A percentile compares a stretch with the other conserved stretches of the same genome.
phyloP scores from a whole-genome alignment of 371 early-diverging fungal species.

The Syncephalastrum monosporum region DNA sequence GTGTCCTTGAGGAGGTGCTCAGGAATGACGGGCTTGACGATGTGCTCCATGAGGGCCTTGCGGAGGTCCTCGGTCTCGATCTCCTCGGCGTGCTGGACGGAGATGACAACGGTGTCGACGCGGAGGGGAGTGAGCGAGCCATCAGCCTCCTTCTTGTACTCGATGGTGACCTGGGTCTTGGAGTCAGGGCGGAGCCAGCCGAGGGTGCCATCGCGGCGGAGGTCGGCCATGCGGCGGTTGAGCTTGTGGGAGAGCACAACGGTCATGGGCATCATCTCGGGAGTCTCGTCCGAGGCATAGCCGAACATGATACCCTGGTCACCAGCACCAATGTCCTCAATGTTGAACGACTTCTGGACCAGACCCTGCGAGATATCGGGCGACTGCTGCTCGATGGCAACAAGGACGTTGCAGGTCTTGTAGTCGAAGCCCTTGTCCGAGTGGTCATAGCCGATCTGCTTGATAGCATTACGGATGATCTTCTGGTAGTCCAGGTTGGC shows the following conservation, averaged over 20 bases:
- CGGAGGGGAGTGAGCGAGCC: slow-evolving; percentile 94
- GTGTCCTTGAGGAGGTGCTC: slow-evolving; percentile 91
- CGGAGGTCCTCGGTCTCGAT: slow-evolving; percentile 84
- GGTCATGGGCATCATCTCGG: slow-evolving; percentile 99
- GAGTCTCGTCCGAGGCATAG: slow-evolving; percentile 98
- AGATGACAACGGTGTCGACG: slow-evolving; percentile 98
- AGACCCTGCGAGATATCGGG: slow-evolving; percentile 98
- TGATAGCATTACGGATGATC: slow-evolving; percentile 96
- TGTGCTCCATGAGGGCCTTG: slow-evolving; percentile 88
- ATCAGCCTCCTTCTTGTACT: slow-evolving; percentile 90
- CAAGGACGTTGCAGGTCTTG: slow-evolving; percentile 98
- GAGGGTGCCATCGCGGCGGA: slow-evolving; percentile 90
- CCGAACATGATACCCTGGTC: slow-evolving; percentile 99
- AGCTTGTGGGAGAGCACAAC: slow-evolving; percentile 96
- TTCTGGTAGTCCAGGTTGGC: slow-evolving; percentile 97
- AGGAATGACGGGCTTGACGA: slow-evolving; percentile 94
- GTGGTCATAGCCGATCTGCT: slow-evolving; percentile 98
- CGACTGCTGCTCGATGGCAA: slow-evolving; percentile 99
- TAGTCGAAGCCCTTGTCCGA: slow-evolving; percentile 98
- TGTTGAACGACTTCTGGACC: slow-evolving; percentile 82
- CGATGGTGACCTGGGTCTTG: slow-evolving; percentile 99
- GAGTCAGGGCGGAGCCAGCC: slow-evolving; percentile 98
- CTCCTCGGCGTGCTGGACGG: slow-evolving; percentile 96
- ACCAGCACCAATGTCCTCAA: slow-evolving; percentile 98
- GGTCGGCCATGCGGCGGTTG: slow-evolving; percentile 92